Evolutionary conservation across 306 rosid genomes (phyloP), one percentile per base, ranked within the genome.

Genomic region (Dicorynia guianensis): DNA sequence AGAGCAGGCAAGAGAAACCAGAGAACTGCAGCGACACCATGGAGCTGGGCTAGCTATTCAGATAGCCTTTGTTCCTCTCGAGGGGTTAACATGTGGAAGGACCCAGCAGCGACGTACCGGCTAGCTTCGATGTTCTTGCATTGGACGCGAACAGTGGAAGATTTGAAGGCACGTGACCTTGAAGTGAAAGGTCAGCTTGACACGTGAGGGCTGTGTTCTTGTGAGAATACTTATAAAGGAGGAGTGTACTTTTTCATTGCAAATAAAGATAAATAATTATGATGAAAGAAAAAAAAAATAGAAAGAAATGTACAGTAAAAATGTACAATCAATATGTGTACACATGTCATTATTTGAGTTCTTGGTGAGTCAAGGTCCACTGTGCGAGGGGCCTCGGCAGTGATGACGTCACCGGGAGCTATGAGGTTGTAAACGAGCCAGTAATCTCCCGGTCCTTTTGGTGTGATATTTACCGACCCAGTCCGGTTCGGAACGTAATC

Each of bases 1-100:
- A 74, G 69, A 57, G 57, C 55, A 61, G 85, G 87, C 71, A 84
- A 76, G 3, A 85, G 87, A 84, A 84, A 84, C 65, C 87, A 67
- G 0, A 84, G 87, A 71, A 83, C 71, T 6, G 87, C 87, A 0
- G 87, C 87, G 11, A 83, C 69, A 30, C 87, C 87, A 0, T 84
- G 66, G 8, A 84, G 62, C 3, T 59, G 74, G 0, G 60, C 4
- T 0, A 84, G 69, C 56, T 72, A 82, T 14, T 75, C 38, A 48
- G 79, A n/a, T n/a, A 83, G 11, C 63, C 30, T 14, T 65, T 70
- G 52, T 83, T 36, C 17, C 0, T 61, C n/a, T 83, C 76, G 3
- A 83, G 30, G 76, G 61, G 81, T 75, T 5, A 83, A n/a, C 0
- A 72, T 70, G 79, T 83, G 81, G 79, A 75, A 70, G 30, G 87